phyloP scores from a whole-genome alignment of 495 filamentous ascomycete genomes.

The Aspergillus leporis region DNA sequence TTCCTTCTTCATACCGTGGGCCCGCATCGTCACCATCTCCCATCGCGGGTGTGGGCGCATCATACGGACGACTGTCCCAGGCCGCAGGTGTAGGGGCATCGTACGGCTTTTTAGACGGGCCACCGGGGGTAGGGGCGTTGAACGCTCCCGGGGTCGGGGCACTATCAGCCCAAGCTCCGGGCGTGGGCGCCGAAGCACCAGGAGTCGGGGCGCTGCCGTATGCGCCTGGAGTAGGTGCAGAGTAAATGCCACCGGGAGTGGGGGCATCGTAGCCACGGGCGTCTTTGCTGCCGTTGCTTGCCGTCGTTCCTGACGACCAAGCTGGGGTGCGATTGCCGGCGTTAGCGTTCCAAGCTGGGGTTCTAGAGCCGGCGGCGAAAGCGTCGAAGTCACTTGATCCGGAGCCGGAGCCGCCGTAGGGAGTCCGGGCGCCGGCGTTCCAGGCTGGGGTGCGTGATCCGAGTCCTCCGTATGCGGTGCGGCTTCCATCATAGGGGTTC shows the following conservation, averaged over 20 bases:
- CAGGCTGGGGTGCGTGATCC: conserved; percentile 54
- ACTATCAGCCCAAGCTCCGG: conserved; percentile 65
- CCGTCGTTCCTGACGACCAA: conserved; percentile 34
- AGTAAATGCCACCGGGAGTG: conserved; percentile 68
- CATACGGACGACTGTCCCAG: conserved; percentile 59
- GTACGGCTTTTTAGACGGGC: conserved; percentile 43
- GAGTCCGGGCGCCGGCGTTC: conserved; percentile 68
- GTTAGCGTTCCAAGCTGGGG: conserved; percentile 66
- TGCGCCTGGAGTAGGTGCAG: conserved; percentile 51
- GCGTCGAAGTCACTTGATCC: conserved; percentile 64
- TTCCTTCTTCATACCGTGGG: conserved; percentile 57
- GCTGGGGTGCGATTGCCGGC: conserved; percentile 55
- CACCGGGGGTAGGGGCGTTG: conserved; percentile 59
- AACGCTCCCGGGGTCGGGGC: conserved; percentile 65
- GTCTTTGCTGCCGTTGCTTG: conserved; percentile 42
- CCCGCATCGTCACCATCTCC: conserved; percentile 59
- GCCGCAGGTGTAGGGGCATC: conserved; percentile 63
- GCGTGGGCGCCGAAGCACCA: conserved; percentile 75
- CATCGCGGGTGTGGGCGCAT: conserved; percentile 80
- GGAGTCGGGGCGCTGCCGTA: conserved; percentile 67
- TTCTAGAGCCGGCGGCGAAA: conserved; percentile 73
- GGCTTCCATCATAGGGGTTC: conserved; percentile 77
- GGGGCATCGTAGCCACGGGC: conserved; percentile 68
- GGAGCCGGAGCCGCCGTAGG: conserved; percentile 53
- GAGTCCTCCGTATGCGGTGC: conserved; percentile 60